phyloP scores from a whole-genome alignment of 2,329 filamentous ascomycete species.

The Exophiala lecanii-corni region DNA sequence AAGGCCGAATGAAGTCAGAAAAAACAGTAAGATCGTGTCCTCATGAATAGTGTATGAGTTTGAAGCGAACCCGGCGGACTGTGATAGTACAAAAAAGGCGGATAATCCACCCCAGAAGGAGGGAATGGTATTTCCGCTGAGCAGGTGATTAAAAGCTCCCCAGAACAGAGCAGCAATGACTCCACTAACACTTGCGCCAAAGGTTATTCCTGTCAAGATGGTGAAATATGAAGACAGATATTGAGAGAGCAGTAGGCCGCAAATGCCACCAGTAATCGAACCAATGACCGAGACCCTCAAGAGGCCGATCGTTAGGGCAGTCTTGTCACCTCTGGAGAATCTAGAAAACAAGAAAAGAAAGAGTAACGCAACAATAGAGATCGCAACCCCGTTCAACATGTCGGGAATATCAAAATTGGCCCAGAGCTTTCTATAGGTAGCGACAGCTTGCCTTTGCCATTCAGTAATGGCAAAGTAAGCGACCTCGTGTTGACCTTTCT shows the following conservation, averaged over 20 bases:
- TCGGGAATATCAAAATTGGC: conserved; percentile 82
- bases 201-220: conserved; percentile 25
- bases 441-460: conserved; percentile 75
- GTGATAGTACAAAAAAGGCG: conserved; percentile 72
- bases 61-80: conserved; percentile 90
- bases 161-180: conserved; percentile 36
- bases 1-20: conserved; percentile 80
- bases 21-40: conserved; percentile 88
- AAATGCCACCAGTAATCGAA: conserved; percentile 39
- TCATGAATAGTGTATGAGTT: conserved; percentile 99
- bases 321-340: conserved; percentile 49
- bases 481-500: conserved; percentile 31
- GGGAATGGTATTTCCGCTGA: conserved; percentile 53
- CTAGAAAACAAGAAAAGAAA: conserved; percentile 70
- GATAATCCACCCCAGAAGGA: conserved; percentile 87
- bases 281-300: conserved; percentile 50
- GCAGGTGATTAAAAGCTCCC: conserved; percentile 9
- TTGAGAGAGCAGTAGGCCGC: conserved; percentile 26
- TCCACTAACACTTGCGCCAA: conserved; percentile 42
- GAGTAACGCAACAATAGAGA: conserved; percentile 64
- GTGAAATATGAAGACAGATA: conserved; percentile 16
- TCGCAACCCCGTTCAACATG: conserved; percentile 73
- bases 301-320: conserved; percentile 50
- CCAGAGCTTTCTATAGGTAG: conserved; percentile 79
- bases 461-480: conserved; percentile 57